A percentile compares a stretch with the other conserved stretches of the same genome.
phyloP scores from a whole-genome alignment of 352 stramenopile species.

The Thalassiosira ordinaria region DNA sequence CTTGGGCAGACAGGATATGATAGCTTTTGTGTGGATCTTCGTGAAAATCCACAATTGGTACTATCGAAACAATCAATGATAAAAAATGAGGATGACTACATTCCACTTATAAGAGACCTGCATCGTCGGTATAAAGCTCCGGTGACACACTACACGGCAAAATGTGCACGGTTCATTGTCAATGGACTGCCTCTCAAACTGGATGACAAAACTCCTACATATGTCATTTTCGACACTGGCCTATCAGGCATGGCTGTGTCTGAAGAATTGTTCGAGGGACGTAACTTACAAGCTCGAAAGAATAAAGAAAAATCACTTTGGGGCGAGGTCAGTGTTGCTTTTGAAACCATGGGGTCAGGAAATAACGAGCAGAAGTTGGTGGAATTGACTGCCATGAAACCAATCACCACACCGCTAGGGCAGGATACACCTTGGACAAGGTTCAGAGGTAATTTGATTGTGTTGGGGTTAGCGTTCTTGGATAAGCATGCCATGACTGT shows the following conservation, averaged over 20 bases:
- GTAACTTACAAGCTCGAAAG: conserved; percentile 55
- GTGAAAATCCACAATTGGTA: conserved; percentile 19
- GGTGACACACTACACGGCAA: conserved; percentile 60
- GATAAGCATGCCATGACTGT: conserved; percentile 52
- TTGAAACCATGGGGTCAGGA: no score
- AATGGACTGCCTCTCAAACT: conserved; percentile 58
- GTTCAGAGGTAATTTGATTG: conserved; percentile 68
- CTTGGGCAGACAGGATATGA: conserved; percentile 58
- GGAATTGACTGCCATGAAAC: conserved; percentile 47
- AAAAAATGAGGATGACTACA: conserved; percentile 47
- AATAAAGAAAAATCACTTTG: conserved; percentile 58
- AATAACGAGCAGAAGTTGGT: conserved; percentile 12
- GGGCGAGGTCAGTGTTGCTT: conserved; percentile 54
- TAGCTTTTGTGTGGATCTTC: conserved; percentile 61
- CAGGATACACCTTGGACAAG: conserved; percentile 57
- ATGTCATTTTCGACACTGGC: conserved; percentile 76
- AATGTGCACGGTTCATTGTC: conserved; percentile 36
- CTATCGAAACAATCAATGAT: conserved; percentile 54
- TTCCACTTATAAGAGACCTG: conserved; percentile 59
- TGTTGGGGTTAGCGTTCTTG: conserved; percentile 67
- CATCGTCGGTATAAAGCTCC: conserved; percentile 59
- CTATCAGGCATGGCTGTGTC: conserved; percentile 67
- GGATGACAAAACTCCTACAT: conserved; percentile 40
- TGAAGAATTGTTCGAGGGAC: conserved; percentile 64
- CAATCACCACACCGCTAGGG: conserved; percentile 64